A percentile compares a stretch with the other conserved stretches of the same genome.
phyloP scores from a whole-genome alignment of 2,329 filamentous ascomycete species.

The Raffaelea albimanens region DNA sequence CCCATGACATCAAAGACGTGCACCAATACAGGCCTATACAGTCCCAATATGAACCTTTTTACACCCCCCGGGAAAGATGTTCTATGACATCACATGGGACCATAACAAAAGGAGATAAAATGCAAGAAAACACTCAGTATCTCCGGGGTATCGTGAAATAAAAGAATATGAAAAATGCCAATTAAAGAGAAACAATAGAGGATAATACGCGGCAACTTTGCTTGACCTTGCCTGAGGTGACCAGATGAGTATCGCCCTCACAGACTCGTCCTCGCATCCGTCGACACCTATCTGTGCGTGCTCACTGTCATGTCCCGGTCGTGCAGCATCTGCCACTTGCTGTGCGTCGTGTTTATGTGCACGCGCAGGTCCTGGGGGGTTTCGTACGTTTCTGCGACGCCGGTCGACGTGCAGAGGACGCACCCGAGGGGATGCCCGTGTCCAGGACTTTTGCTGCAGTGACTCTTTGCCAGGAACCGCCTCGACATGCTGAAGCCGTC shows the following conservation, averaged over 20 bases:
- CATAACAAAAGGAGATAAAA: too few relatives aligned
- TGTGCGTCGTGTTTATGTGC: constrained; percentile 27
- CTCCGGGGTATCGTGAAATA: neutral
- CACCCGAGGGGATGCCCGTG: constrained; percentile 26
- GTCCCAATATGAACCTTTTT: too few relatives aligned
- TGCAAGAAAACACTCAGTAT: too few relatives aligned
- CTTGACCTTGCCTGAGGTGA: too few relatives aligned
- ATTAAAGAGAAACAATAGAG: neutral
- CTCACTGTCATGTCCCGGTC: constrained; percentile 24
- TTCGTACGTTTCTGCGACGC: constrained; percentile 23
- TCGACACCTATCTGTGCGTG: neutral
- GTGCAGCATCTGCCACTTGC: constrained; percentile 33
- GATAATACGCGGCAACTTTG: neutral
- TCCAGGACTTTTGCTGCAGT: too few relatives aligned
- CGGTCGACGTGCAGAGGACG: constrained; percentile 28
- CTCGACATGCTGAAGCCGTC: constrained; percentile 29
- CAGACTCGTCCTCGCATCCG: neutral
- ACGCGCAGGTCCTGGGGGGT: constrained; percentile 20
- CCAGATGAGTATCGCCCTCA: too few relatives aligned
- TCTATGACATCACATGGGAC: too few relatives aligned
- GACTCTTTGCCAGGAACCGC: constrained; percentile 31
- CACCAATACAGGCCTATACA: too few relatives aligned
- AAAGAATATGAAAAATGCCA: neutral
- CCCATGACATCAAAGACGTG: too few relatives aligned
- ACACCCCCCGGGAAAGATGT: too few relatives aligned